A percentile compares a stretch with the other conserved stretches of the same genome.
phyloP scores from a whole-genome alignment of 306 rosid species.

The Quercus gilva region DNA sequence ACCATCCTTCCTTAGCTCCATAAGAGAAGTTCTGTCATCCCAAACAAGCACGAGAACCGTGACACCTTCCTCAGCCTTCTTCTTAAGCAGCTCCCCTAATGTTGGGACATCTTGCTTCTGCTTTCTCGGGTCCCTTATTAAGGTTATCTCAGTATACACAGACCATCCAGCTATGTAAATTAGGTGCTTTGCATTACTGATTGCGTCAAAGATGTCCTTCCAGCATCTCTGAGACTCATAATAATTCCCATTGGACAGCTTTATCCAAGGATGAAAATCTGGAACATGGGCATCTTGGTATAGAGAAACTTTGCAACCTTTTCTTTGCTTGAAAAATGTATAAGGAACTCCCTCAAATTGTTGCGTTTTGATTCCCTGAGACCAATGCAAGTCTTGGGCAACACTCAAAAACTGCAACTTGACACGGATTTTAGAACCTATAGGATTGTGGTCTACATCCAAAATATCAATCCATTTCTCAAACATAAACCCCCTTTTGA shows the following conservation, averaged over 20 bases:
- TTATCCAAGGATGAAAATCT: slow-evolving; percentile 8
- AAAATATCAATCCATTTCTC: slow-evolving; percentile 47
- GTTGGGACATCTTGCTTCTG: slow-evolving; percentile 22
- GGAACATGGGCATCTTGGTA: slow-evolving; percentile 82
- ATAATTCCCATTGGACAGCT: neutral
- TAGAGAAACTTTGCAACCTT: slow-evolving; percentile 58
- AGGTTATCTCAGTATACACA: slow-evolving; percentile 44
- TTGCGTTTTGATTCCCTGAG: slow-evolving; percentile 42
- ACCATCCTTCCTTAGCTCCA: slow-evolving; percentile 63
- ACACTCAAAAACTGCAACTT: slow-evolving; percentile 32
- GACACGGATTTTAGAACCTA: slow-evolving; percentile 49
- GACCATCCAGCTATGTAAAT: slow-evolving; percentile 92
- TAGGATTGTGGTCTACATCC: slow-evolving; percentile 56
- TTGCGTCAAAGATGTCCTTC: slow-evolving; percentile 71
- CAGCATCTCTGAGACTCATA: slow-evolving; percentile 57
- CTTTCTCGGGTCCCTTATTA: slow-evolving; percentile 42
- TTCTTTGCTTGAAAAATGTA: slow-evolving; percentile 64
- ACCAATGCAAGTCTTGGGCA: slow-evolving; percentile 35
- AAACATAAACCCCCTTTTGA: slow-evolving; percentile 24
- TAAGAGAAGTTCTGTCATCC: slow-evolving; percentile 73
- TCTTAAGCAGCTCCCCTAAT: slow-evolving; percentile 69
- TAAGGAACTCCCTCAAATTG: slow-evolving; percentile 56
- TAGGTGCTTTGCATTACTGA: slow-evolving; percentile 46
- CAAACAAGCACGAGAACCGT: slow-evolving; percentile 77
- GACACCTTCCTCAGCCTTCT: slow-evolving; percentile 73